Conservation (phyloP, 1,284 basidiomycete genomes). For the Heterobasidion occidentale region DNA sequence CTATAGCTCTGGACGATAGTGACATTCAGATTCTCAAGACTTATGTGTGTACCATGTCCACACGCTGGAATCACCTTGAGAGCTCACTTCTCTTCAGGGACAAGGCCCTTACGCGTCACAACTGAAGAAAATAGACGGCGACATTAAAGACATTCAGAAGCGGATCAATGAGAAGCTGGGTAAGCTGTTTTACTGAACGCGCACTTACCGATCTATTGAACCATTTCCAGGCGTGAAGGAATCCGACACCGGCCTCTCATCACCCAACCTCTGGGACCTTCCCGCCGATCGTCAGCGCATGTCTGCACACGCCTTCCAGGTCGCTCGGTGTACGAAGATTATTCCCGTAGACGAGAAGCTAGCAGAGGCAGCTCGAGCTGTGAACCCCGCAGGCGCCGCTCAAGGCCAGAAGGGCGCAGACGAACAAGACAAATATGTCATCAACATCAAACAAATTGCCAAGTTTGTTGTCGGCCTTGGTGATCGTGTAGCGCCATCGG, state of each 20-base stretch:
- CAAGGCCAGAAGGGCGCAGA: constrained; percentile 88
- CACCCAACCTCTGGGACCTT: constrained; percentile 96
- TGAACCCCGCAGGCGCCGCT: constrained; percentile 65
- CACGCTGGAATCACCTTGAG: neutral
- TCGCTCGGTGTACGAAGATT: constrained; percentile 98
- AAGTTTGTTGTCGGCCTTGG: constrained; percentile 99
- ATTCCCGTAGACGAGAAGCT: constrained; percentile 74
- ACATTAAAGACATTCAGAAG: constrained; percentile 96
- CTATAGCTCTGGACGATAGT: constrained; percentile 86
- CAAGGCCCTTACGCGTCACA: constrained; percentile 94
- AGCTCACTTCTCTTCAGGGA: constrained; percentile 48
- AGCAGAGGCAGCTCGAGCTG: constrained; percentile 65
- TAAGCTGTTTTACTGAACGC: constrained; percentile 19
- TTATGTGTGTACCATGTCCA: constrained; percentile 51
- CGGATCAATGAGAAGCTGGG: constrained; percentile 96
- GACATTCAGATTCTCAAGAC: constrained; percentile 99
- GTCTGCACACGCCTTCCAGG: constrained; percentile 91
- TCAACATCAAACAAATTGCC: constrained; percentile 99
- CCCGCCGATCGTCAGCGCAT: constrained; percentile 84
- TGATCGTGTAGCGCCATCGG: constrained; percentile 93
- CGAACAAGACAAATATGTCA: constrained; percentile 98
- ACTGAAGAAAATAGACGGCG: constrained; percentile 85
- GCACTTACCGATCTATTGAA: neutral
- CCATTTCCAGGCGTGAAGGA: constrained; percentile 78
- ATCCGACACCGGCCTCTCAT: constrained; percentile 94